Percentiles rank a stretch among this genome's conserved stretches.
phyloP scores from a whole-genome alignment of 352 stramenopile genomes.

The Globisporangium sylvaticum region DNA sequence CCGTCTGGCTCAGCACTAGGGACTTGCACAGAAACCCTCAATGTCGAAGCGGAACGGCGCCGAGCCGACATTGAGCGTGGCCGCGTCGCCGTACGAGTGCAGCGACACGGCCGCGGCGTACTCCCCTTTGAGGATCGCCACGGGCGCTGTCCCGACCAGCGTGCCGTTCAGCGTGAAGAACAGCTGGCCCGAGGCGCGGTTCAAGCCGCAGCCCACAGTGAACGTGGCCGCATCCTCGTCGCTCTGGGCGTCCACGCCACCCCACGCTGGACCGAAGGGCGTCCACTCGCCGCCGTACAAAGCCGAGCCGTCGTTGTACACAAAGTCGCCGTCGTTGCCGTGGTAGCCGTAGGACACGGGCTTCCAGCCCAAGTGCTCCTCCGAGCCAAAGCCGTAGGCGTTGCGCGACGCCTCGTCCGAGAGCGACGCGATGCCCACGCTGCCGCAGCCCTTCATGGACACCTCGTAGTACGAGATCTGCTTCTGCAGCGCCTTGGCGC shows the following conservation, averaged over 20 bases:
- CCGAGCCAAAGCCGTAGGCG: constrained; percentile 78
- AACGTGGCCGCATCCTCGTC: constrained; percentile 26
- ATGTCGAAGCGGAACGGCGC: constrained; percentile 79
- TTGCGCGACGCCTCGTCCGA: constrained; percentile 44
- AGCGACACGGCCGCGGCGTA: constrained; percentile 79
- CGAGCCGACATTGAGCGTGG: constrained; percentile 65
- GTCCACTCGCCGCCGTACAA: constrained; percentile 68
- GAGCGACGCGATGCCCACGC: constrained; percentile 70
- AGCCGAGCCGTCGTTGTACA: constrained; percentile 71
- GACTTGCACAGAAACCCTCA: constrained; percentile 88
- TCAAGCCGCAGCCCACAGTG: constrained; percentile 73
- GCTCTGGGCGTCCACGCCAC: constrained; percentile 25
- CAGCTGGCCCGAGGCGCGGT: constrained; percentile 41
- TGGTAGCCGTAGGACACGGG: constrained; percentile 82
- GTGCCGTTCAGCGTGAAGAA: constrained; percentile 84
- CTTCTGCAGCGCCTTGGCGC: constrained; percentile 46
- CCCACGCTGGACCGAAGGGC: constrained; percentile 70
- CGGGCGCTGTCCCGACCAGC: constrained; percentile 46
- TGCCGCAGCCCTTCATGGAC: constrained; percentile 63
- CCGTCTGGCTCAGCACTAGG: constrained; percentile 29
- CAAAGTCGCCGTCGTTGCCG: constrained; percentile 82
- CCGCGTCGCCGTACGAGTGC: constrained; percentile 67
- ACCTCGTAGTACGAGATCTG: constrained; percentile 79
- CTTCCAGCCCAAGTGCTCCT: constrained; percentile 82
- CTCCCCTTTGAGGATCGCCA: constrained; percentile 43